These are phyloP conservation scores for Phytophthora agathidicida DNA, from an alignment of 352 stramenopile genomes.

Conservation along the genomic window DNA sequence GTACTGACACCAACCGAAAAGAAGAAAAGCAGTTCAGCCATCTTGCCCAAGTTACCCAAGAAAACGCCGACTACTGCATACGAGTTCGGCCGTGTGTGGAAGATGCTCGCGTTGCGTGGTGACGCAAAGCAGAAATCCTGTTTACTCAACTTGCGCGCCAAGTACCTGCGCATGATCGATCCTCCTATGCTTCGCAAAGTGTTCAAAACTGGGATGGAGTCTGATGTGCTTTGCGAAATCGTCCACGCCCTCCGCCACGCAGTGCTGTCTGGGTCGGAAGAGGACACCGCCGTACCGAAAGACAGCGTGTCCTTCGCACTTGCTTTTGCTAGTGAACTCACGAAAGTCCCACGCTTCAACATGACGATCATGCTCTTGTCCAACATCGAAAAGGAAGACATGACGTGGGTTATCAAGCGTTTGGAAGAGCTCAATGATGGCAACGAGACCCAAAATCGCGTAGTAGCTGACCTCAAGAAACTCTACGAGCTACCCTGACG, in stretches of 20 bases:
- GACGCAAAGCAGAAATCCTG: constrained; percentile 29
- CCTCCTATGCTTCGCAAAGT: constrained; percentile 43
- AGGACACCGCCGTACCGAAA: neutral
- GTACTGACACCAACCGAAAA: neutral
- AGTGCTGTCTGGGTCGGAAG: constrained; percentile 4
- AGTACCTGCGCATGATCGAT: constrained; percentile 58
- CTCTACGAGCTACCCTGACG: constrained; percentile 51
- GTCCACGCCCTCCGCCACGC: constrained; percentile 50
- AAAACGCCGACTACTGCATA: constrained; percentile 76
- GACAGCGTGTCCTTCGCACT: constrained; percentile 33
- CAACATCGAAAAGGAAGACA: constrained; percentile 61
- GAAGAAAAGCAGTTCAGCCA: constrained; percentile 10
- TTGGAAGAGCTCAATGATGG: constrained; percentile 20
- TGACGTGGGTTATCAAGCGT: constrained; percentile 47
- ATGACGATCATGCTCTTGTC: constrained; percentile 87
- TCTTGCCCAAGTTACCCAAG: constrained; percentile 63
- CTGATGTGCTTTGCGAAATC: constrained; percentile 77
- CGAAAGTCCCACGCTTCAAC: constrained; percentile 69
- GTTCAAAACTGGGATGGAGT: constrained; percentile 81
- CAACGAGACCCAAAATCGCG: constrained; percentile 5
- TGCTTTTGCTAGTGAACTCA: constrained; percentile 44
- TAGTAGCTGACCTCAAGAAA: constrained; percentile 42
- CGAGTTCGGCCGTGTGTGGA: constrained; percentile 84
- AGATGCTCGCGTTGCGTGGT: constrained; percentile 59
- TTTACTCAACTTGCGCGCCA: constrained; percentile 45